Base-by-base conservation (phyloP, 2,329 filamentous ascomycete genomes). In the Claviceps cyperi region DNA sequence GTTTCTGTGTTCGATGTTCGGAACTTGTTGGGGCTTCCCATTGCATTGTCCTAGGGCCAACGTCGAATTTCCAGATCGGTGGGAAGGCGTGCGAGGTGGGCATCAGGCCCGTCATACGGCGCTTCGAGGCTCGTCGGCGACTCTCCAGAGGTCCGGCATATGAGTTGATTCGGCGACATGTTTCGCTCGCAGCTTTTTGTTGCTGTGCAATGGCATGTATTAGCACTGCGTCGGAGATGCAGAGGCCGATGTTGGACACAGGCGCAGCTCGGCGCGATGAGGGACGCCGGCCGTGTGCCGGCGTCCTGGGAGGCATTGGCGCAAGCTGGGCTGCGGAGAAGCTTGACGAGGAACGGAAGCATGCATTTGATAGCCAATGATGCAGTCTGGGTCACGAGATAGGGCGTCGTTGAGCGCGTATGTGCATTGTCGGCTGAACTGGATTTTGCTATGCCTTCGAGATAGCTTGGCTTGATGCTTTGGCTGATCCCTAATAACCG, bases 141-240 rank as follows among this genome's bases (percentile, higher is more conserved):
- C 68, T 72, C 62, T 80, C 77, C 54, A 80, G 65, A 1, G 76
- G 76, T 0, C 76, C 77, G 0, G 73, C 72, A 6, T 71, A 66
- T 24, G 70, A 74, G 57, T 66, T 69, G 13, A 70, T 53, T 32
- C 52, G 56, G 46, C 68, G 62, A 22, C 54, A 53, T 4, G 58
- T 48, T 11, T 51, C 49, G 5, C 51, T 15, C n/a, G 51, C 52
- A 7, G 54, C 45, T 19, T 58, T 59, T n/a, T 57, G 54, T 19
- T 60, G 64, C 43, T 57, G 60, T 35, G 66, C 61, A 57, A 64
- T 56, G 48, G 64, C 61, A 49, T 59, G 60, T 13, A 54, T 47
- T n/a, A 66, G 60, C 56, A 65, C 59, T 14, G 54, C 52, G 50
- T 66, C 63, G 24, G 63, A 60, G 51, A 64, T 57, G 60, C 62